Percentiles rank a stretch among this genome's conserved stretches.
These are phyloP conservation scores for Capsella rubella DNA, from an alignment of 441 rosid species.

Conservation along the genomic window DNA sequence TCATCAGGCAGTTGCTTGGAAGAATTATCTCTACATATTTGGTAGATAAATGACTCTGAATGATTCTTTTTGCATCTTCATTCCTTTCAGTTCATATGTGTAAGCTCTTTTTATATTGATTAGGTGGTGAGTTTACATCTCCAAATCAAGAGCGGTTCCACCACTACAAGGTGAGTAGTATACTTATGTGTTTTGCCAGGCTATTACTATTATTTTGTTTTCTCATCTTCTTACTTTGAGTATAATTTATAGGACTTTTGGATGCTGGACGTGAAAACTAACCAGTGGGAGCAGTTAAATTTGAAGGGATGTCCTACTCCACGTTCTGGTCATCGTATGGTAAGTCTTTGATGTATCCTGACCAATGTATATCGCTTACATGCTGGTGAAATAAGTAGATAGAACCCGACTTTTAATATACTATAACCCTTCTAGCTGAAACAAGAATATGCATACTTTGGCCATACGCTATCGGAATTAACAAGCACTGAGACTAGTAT, in stretches of 20 bases:
- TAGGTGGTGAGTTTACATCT: conserved; percentile 98
- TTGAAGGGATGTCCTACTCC: conserved; percentile 93
- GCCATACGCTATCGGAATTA: neutral
- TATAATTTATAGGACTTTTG: conserved; percentile 74
- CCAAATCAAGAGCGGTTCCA: conserved; percentile 97
- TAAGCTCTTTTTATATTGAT: conserved; percentile 28
- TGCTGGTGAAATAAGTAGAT: neutral
- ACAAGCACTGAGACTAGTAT: neutral
- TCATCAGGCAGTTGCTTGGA: conserved; percentile 97
- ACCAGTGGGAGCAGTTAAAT: conserved; percentile 96
- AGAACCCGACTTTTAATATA: neutral
- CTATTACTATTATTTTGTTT: neutral
- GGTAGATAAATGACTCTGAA: conserved; percentile 49
- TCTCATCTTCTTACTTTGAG: neutral
- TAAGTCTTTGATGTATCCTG: conserved; percentile 40
- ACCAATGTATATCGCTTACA: neutral
- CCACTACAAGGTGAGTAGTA: conserved; percentile 79
- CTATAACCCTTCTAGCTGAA: neutral
- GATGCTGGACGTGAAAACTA: conserved; percentile 92
- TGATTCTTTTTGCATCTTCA: neutral
- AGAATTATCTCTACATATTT: conserved; percentile 90
- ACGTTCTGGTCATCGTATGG: conserved; percentile 99
- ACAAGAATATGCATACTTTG: neutral
- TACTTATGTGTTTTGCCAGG: neutral
- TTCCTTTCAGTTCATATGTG: conserved; percentile 4